Evolutionary conservation across 768 basidiomycete species (phyloP).

Genomic region (Mycena floridula): DNA sequence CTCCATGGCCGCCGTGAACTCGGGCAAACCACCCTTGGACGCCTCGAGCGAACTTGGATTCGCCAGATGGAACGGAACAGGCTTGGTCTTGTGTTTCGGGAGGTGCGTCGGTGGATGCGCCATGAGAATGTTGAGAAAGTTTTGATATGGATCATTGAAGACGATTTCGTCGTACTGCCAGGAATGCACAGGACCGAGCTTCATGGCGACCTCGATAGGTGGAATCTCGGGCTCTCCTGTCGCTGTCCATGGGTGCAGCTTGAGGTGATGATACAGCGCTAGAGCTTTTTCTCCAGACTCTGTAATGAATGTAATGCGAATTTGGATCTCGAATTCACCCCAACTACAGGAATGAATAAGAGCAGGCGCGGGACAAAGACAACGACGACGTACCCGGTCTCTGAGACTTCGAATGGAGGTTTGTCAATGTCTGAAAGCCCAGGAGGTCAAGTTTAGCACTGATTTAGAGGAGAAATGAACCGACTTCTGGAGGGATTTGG

Average conservation of each 20-base stretch:
- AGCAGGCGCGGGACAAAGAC: background rate
- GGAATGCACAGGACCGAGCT: constrained; percentile 78
- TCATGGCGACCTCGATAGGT: constrained; percentile 58
- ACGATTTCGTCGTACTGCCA: constrained; percentile 99
- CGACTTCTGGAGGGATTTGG: constrained; percentile 83
- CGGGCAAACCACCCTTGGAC: constrained; percentile 64
- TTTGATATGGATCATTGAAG: constrained; percentile 87
- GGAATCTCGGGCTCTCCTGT: constrained; percentile 62
- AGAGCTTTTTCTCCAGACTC: constrained; percentile 92
- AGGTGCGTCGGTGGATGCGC: constrained; percentile 81
- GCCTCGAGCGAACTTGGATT: constrained; percentile 58
- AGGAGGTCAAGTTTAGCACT: background rate
- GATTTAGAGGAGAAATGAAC: constrained; percentile 18
- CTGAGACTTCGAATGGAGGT: constrained; percentile 90
- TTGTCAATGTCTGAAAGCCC: constrained; percentile 79
- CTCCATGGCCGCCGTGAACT: constrained; percentile 84
- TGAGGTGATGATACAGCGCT: constrained; percentile 86
- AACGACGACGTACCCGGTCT: constrained; percentile 70
- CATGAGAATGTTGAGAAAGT: constrained; percentile 77
- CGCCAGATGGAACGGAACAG: constrained; percentile 70
- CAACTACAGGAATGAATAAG: constrained; percentile 45
- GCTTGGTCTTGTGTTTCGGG: constrained; percentile 53
- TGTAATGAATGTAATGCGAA: constrained; percentile 81
- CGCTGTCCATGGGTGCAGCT: constrained; percentile 84
- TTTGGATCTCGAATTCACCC: constrained; percentile 98